Evolutionary conservation across 345 rosid genomes (phyloP).

Genomic region (Litchi chinensis): DNA sequence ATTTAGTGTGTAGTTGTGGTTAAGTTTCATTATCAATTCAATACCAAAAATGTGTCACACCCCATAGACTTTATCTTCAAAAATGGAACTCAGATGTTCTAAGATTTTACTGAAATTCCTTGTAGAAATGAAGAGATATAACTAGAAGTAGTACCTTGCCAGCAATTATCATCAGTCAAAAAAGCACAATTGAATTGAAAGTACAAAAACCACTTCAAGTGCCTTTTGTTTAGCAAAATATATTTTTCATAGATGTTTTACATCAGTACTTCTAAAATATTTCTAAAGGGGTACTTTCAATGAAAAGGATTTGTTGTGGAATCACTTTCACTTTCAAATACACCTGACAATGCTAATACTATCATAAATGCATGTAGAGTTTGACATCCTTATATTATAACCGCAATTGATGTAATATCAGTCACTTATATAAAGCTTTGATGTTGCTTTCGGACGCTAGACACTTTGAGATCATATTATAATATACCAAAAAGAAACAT

Average conservation of each 20-base stretch:
- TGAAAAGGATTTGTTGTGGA: not conserved
- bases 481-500: too few species aligned
- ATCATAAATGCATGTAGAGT: not conserved
- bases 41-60: not conserved
- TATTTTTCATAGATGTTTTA: too few species aligned
- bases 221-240: too few species aligned
- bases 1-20: not conserved
- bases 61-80: not conserved
- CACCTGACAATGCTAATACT: not conserved
- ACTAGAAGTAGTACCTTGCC: not conserved
- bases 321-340: not conserved
- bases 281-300: not conserved
- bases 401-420: not conserved
- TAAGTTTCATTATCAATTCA: not conserved
- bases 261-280: too few species aligned
- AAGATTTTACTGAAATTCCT: not conserved
- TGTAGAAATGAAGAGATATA: too few species aligned
- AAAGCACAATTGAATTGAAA: not conserved
- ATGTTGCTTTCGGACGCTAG: not conserved
- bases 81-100: not conserved
- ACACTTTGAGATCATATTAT: too few species aligned
- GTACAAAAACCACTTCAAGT: too few species aligned
- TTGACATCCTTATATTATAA: not conserved
- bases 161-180: not conserved
- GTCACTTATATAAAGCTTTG: not conserved